Evolutionary conservation across 306 rosid genomes (phyloP), one percentile per base, ranked within the genome.

Genomic region (Sicyos edulis): DNA sequence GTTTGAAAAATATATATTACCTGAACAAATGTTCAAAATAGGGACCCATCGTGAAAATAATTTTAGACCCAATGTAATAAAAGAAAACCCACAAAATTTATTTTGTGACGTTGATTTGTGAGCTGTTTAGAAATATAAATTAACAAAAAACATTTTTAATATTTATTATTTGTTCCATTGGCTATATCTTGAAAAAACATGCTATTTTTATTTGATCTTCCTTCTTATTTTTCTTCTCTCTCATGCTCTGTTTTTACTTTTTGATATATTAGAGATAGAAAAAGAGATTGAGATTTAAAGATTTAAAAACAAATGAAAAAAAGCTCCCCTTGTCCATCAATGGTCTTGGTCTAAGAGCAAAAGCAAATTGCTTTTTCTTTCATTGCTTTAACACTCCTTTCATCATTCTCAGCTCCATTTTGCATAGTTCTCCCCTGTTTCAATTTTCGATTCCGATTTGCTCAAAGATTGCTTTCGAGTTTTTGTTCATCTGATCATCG

Each of bases 321-420:
- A 64, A 80, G 78, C 79, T 71, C 79, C 45, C 72, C 29, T 74
- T 75, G 79, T 71, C 80, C 72, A 61, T 79, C 70, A 79, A 81
- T 86, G 90, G 70, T 70, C 83, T 85, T 77, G 92, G 68, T 85
- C 87, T 50, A 75, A 76, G 96, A 73, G 91, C 82, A 83, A 81
- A 91, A 88, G 88, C 87, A 77, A 71, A 14, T 58, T 56, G 52
- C 91, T 82, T 91, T 87, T 74, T 65, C 57, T 88, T 80, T 87
- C 85, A 61, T 56, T 75, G 70, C 77, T 54, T 84, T 77, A 76
- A 77, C 85, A 62, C 47, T 42, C 75, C 71, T 60, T 59, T 79
- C 88, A 79, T 84, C 77, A 77, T 83, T 61, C 73, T 74, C 42
- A 52, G 54, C 77, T 75, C 77, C 20, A 49, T 21, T 21, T 8